These are phyloP conservation scores for Sanguinoderma infundibulare DNA, from an alignment of 1,284 basidiomycete species.

Conservation along the genomic window DNA sequence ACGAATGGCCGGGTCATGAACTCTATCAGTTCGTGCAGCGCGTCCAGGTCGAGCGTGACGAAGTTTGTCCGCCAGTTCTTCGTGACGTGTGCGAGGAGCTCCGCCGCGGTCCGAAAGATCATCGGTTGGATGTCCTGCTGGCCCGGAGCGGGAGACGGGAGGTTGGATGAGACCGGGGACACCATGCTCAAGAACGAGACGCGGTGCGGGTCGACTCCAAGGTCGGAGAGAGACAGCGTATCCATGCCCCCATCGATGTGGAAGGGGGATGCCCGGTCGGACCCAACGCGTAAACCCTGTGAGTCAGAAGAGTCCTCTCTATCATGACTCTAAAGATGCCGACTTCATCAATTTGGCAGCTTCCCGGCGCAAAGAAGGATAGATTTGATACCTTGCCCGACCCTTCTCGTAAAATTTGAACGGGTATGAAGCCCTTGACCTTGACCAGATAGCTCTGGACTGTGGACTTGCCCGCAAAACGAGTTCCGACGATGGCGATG, in stretches of 20 bases:
- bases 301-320: not conserved
- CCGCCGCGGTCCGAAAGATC: constrained; percentile 55
- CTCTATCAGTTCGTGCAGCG: constrained; percentile 60
- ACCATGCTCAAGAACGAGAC: constrained; percentile 35
- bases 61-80: constrained; percentile 81
- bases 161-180: constrained; percentile 30
- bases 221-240: not conserved
- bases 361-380: too few species aligned
- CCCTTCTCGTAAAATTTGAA: constrained; percentile 34
- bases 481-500: constrained; percentile 87
- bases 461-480: constrained; percentile 80
- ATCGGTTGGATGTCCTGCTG: constrained; percentile 14
- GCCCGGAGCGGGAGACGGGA: constrained; percentile 19
- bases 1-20: constrained; percentile 94
- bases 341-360: not conserved
- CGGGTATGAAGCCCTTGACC: constrained; percentile 53
- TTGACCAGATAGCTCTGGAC: constrained; percentile 75
- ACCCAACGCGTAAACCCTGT: not conserved
- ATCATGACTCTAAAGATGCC: not conserved
- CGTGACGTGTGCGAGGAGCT: constrained; percentile 81
- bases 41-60: constrained; percentile 80
- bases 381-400: constrained; percentile 1
- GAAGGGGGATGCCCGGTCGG: not conserved
- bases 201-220: constrained; percentile 17
- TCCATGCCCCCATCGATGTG: constrained; percentile 2